phyloP scores from a whole-genome alignment of 257 asterid genomes.

The Solanum habrochaites region DNA sequence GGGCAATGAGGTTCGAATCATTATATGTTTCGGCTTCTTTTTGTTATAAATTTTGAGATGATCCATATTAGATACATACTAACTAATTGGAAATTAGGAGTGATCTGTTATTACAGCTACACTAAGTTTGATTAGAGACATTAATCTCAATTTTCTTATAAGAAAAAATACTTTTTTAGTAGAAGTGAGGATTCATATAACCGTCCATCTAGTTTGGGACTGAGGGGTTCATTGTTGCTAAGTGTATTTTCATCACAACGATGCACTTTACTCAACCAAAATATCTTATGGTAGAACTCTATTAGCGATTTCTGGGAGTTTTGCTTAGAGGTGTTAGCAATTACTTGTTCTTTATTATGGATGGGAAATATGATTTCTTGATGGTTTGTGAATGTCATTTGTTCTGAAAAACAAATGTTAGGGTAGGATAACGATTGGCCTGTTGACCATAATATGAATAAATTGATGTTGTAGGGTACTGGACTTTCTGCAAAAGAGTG shows the following conservation, averaged over 20 bases:
- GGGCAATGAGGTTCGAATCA: conserved; percentile 74
- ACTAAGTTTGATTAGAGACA: background rate
- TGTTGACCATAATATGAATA: background rate
- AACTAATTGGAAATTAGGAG: background rate
- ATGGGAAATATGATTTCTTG: background rate
- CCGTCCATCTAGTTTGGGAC: background rate
- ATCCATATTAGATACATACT: background rate
- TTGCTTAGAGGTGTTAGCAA: background rate
- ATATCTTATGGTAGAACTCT: background rate
- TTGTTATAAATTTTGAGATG: background rate
- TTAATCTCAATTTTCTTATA: background rate
- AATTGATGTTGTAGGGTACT: conserved; percentile 44
- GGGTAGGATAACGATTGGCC: background rate
- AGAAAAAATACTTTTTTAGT: background rate
- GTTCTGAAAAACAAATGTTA: background rate
- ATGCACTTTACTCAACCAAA: background rate
- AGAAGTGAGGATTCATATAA: background rate
- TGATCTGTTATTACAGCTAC: background rate
- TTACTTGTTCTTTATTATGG: background rate
- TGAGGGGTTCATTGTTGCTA: background rate
- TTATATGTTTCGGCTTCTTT: background rate
- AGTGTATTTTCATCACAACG: background rate
- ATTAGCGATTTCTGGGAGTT: background rate
- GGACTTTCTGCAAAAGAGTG: conserved; percentile 94
- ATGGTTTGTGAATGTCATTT: background rate